Conservation (phyloP, 352 stramenopile species). For the Globisporangium middletonii region DNA sequence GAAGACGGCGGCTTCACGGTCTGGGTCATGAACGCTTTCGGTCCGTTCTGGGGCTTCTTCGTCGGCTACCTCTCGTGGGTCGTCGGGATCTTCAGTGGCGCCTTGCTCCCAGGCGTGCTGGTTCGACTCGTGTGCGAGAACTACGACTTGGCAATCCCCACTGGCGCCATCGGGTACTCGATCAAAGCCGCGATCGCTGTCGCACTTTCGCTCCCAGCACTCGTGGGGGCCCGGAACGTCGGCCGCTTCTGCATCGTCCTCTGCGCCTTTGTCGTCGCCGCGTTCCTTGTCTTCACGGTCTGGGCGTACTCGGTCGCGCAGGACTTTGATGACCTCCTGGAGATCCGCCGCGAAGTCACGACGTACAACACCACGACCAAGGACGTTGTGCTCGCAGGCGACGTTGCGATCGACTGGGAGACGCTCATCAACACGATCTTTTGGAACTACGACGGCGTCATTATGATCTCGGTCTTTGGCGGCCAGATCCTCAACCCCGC, state of each 20-base stretch:
- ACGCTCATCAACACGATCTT: constrained; percentile 92
- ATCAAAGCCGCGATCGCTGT: constrained; percentile 37
- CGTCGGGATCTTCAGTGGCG: constrained; percentile 43
- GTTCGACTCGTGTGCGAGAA: constrained; percentile 24
- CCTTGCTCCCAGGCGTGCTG: constrained; percentile 59
- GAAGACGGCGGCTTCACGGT: constrained; percentile 70
- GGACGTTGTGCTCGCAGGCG: constrained; percentile 21
- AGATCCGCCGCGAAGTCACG: constrained; percentile 28
- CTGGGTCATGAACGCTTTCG: constrained; percentile 63
- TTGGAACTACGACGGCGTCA: constrained; percentile 95
- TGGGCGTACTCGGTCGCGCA: constrained; percentile 25
- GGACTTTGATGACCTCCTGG: constrained; percentile 33
- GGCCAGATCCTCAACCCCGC: constrained; percentile 86
- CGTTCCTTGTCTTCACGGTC: constrained; percentile 37
- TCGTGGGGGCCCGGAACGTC: constrained; percentile 33
- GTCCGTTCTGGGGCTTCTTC: constrained; percentile 73
- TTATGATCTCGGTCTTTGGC: constrained; percentile 87
- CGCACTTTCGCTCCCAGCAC: constrained; percentile 24
- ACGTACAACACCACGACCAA: constrained; percentile 12
- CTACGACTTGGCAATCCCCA: constrained; percentile 23
- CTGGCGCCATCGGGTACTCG: constrained; percentile 12
- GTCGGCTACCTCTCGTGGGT: constrained; percentile 83
- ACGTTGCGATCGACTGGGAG: constrained; percentile 62
- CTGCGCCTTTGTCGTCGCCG: constrained; percentile 24
- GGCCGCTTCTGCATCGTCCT: constrained; percentile 26